A percentile compares a stretch with the other conserved stretches of the same genome.
Evolutionary conservation across 164 flowering plant species (phyloP).

Genomic region (Dillenia turbinata): DNA sequence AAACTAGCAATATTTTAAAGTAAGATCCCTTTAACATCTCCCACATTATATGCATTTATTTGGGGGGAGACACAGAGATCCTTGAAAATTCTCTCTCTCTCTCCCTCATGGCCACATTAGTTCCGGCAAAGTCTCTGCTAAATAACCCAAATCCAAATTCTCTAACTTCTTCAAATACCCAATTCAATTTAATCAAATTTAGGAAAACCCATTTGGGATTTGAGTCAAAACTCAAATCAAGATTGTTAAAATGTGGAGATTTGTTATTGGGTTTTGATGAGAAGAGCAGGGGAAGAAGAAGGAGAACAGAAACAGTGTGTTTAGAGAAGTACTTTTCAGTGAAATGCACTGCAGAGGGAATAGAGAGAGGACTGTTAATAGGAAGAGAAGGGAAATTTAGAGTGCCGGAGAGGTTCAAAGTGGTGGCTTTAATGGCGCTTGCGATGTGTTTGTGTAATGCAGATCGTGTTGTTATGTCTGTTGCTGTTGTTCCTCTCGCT

Average conservation of each 20-base stretch:
- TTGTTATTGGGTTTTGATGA: neutral
- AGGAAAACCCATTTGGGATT: conserved; percentile 20
- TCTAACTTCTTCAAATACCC: conserved; percentile 4
- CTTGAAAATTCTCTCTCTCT: neutral
- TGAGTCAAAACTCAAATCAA: neutral
- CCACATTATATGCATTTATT: no score
- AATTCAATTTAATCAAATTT: conserved; percentile 7
- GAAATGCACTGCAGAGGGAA: conserved; percentile 60
- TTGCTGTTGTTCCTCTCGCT: conserved; percentile 86
- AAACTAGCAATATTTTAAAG: no score
- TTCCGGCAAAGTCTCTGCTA: conserved; percentile 10
- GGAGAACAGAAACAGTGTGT: conserved; percentile 1
- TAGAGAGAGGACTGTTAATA: conserved; percentile 41
- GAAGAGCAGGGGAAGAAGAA: neutral
- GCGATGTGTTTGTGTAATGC: conserved; percentile 92
- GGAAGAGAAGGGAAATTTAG: conserved; percentile 8
- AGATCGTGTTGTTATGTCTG: conserved; percentile 91
- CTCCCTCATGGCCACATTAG: conserved; percentile 21
- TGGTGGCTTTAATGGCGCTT: conserved; percentile 66
- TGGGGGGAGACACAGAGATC: no score
- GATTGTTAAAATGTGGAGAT: conserved; percentile 12
- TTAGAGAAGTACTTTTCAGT: neutral
- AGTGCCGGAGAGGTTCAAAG: conserved; percentile 75
- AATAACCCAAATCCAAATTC: neutral
- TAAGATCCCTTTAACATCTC: no score